Base-by-base conservation (phyloP, 169 alveolate genomes). In the Cryptosporidium meleagridis region DNA sequence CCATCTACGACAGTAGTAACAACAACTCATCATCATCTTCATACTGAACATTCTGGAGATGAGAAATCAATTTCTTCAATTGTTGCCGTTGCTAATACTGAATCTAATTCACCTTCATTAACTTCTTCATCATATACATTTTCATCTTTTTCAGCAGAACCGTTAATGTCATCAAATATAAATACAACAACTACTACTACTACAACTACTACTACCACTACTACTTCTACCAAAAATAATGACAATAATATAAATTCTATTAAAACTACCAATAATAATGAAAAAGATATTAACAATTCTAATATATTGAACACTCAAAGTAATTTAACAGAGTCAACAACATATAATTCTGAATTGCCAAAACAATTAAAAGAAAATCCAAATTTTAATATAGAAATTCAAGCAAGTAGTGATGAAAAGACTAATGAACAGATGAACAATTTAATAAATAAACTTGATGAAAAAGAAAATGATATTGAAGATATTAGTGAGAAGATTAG, bases 401-500 rank as follows among this genome's bases (percentile, higher is more conserved):
- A n/a, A 55, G 29, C 10, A 55, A 55, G 14, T n/a, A 5, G 9
- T 21, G 23, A 16, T 21, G 37, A 55, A 10, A 26, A 6, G 2
- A 55, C 16, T 23, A 26, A 3, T n/a, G 37, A 55, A 7, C 16
- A 26, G 14, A 9, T 55, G 6, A 10, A 26, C 12, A 5, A 2
- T n/a, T n/a, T n/a, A n/a, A n/a, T 23, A 26, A 21, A 21, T 0
- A n/a, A 10, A 26, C 0, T 3, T 9, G 35, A 70, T 16, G 44
- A 29, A 10, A 44, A 41, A n/a, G 84, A 29, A 44, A 45, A 35
- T 35, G 84, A 55, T 55, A 55, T 55, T 14, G 89, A 80, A 33
- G 89, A 80, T 33, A 80, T 62, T 26, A 44, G 89, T 35, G 75
- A 65, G 12, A 59, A 67, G 16, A 48, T 80, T 23, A 16, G 89